phyloP scores from a whole-genome alignment of 1,139 yeast genomes.

The Debaryomycetaceae sp. region DNA sequence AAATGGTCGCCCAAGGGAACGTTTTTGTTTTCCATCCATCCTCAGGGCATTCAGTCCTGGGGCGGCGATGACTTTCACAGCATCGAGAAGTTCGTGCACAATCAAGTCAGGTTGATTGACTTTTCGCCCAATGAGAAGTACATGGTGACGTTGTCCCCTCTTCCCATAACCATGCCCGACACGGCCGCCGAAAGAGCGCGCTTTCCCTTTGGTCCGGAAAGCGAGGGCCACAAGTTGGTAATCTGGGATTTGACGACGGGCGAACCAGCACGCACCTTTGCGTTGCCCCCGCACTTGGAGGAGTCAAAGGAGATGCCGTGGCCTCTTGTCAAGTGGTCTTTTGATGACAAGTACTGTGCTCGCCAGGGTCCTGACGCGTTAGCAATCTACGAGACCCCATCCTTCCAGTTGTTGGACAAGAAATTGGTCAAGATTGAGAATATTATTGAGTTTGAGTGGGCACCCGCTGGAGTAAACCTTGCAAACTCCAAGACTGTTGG shows the following conservation, averaged over 20 bases:
- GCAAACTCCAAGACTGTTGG: slow-evolving; percentile 41
- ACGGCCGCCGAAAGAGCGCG: slow-evolving; percentile 49
- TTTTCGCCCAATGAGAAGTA: slow-evolving; percentile 89
- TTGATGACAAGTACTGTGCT: slow-evolving; percentile 89
- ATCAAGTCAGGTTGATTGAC: slow-evolving; percentile 81
- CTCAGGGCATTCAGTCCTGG: slow-evolving; percentile 94
- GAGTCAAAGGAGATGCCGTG: slow-evolving; percentile 72
- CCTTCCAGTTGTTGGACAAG: slow-evolving; percentile 67
- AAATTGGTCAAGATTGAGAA: slow-evolving; percentile 79
- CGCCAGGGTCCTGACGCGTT: slow-evolving; percentile 91
- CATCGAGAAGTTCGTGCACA: slow-evolving; percentile 74
- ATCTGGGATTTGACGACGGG: slow-evolving; percentile 89
- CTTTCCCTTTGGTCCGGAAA: slow-evolving; percentile 80
- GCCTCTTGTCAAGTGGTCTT: slow-evolving; percentile 98
- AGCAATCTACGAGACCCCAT: slow-evolving; percentile 72
- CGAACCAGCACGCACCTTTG: slow-evolving; percentile 80
- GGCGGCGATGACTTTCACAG: slow-evolving; percentile 79
- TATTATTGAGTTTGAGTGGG: slow-evolving; percentile 87
- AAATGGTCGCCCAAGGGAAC: slow-evolving; percentile 94
- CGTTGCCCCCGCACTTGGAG: slow-evolving; percentile 69
- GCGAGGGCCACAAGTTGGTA: slow-evolving; percentile 88
- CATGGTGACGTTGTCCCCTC: slow-evolving; percentile 83
- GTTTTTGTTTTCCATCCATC: slow-evolving; percentile 76
- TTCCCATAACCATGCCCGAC: slow-evolving; percentile 67
- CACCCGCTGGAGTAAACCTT: slow-evolving; percentile 76